Evolutionary conservation across 805 yeast species (phyloP), one percentile per base, ranked within the genome.

Genomic region (Ogataea degrootiae): DNA sequence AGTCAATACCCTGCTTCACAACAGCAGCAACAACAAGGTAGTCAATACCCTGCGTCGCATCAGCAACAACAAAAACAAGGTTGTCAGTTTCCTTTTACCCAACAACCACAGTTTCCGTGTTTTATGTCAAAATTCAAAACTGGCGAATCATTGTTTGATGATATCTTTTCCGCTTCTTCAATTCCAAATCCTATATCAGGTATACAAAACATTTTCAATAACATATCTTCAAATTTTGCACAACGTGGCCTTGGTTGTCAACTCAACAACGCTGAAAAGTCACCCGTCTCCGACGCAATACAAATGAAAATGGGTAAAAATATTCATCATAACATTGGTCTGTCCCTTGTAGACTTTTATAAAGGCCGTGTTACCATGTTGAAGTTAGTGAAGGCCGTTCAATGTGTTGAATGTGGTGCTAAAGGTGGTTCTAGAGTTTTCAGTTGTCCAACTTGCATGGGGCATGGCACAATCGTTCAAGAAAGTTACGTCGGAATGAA

Each of bases 301-400:
- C 31, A 26, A 26, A 26, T 26, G 41, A 62, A 62, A 14, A 71
- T 66, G 39, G 84, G 85, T 6, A 73, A 73, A 19, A 79, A 81
- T 51, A 83, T 84, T 44, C 71, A 67, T 48, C 87, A 84, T 59
- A 70, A 72, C 7, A 68, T 82, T 42, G 66, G 68, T 26, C 79
- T 83, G 39, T 59, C 80, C 0, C 62, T 84, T 42, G 72, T 68
- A 6, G 88, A 84, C 45, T 67, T 83, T 49, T 82, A 78, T 56
- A 65, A 59, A 35, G 90, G 91, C 2, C 82, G 79, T 55, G 65
- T 66, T 1, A 63, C 78, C 33, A 82, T 77, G 62, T 68, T 84
- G 23, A 78, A 77, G 42, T 65, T 84, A 12, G 75, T 77, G 4
- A 76, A 76, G 55, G 73, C 71, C 36, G 64, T 76, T 3, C 59